phyloP scores from a whole-genome alignment of 2,329 filamentous ascomycete species.

The Dactylellina parvicollis region DNA sequence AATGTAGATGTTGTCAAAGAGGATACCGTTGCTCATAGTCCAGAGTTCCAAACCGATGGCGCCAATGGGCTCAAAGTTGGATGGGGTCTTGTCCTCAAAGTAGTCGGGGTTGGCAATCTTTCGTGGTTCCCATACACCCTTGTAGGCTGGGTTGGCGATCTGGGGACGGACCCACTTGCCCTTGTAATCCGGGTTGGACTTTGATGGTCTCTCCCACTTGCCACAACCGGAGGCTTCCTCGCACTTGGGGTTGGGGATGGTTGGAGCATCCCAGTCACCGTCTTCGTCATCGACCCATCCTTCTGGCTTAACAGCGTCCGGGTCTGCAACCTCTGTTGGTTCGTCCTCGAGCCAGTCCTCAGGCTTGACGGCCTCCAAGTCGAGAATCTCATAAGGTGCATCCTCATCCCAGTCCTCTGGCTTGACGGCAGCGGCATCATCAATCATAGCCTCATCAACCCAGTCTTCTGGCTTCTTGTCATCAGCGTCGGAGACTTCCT shows the following conservation, averaged over 20 bases:
- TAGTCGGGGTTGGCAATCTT: constrained; percentile 97
- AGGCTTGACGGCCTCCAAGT: constrained; percentile 88
- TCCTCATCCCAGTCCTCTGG: constrained; percentile 99
- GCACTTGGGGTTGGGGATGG: constrained; percentile 95
- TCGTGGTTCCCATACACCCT: constrained; percentile 90
- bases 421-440: constrained; percentile 93
- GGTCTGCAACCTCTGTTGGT: constrained; percentile 82
- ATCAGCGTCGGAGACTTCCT: constrained; percentile 93
- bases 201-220: constrained; percentile 89
- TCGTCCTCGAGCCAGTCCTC: constrained; percentile 97
- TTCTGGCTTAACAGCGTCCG: constrained; percentile 95
- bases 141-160: constrained; percentile 98
- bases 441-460: constrained; percentile 91
- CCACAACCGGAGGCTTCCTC: constrained; percentile 92
- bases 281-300: constrained; percentile 99
- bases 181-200: constrained; percentile 96
- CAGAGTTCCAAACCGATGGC: constrained; percentile 99
- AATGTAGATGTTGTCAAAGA: constrained; percentile 99
- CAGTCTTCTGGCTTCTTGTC: constrained; percentile 95
- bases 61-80: constrained; percentile 98
- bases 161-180: constrained; percentile 94
- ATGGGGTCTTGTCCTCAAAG: constrained; percentile 95
- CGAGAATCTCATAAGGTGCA: constrained; percentile 93
- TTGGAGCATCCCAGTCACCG: constrained; percentile 93
- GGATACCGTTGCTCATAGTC: constrained; percentile 99